These are phyloP conservation scores for Onygena corvina DNA, from an alignment of 2,329 filamentous ascomycete genomes.

Conservation along the genomic window DNA sequence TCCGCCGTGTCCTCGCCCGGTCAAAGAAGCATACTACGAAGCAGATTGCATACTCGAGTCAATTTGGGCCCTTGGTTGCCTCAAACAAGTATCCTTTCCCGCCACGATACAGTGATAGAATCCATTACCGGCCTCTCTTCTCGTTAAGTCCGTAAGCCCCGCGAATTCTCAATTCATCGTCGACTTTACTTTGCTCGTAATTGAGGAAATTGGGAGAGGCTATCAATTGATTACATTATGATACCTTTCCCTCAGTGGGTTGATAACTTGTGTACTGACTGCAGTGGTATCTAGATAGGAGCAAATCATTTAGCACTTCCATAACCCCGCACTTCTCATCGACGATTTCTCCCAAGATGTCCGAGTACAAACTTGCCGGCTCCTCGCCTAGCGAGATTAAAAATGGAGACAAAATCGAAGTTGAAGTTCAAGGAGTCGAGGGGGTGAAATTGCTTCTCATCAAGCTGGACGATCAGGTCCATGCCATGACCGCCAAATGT, in stretches of 20 bases:
- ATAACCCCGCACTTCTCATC: neutral
- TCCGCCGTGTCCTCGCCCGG: neutral
- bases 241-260: neutral
- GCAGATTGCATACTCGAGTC: neutral
- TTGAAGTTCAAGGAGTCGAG: constrained; percentile 79
- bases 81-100: neutral
- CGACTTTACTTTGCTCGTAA: neutral
- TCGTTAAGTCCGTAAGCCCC: neutral
- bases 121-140: neutral
- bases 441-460: constrained; percentile 75
- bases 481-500: constrained; percentile 73
- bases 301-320: neutral
- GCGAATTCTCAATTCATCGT: neutral
- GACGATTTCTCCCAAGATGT: constrained; percentile 5
- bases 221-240: neutral
- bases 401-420: constrained; percentile 74
- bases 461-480: constrained; percentile 61
- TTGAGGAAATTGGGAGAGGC: neutral
- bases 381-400: constrained; percentile 61
- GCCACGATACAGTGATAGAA: neutral
- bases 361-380: constrained; percentile 53
- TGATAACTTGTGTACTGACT: neutral
- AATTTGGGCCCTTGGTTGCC: neutral
- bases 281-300: neutral
- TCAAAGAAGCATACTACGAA: neutral